These are phyloP conservation scores for Erigeron philadelphicus DNA, from an alignment of 140 eudicot species.

Conservation along the genomic window DNA sequence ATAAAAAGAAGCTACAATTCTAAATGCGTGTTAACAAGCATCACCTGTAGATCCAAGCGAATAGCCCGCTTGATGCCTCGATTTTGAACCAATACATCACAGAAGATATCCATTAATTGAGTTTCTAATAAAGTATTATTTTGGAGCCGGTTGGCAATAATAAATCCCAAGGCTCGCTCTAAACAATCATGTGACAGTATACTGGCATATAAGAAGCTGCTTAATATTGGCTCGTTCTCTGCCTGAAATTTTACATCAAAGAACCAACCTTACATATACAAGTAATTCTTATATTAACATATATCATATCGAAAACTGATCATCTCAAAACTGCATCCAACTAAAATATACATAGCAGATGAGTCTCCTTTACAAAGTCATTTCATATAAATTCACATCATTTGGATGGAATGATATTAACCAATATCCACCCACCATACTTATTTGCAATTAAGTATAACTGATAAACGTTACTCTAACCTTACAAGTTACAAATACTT, in stretches of 20 bases:
- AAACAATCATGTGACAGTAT: constrained; percentile 61
- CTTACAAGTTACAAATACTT: neutral
- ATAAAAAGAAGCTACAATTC: neutral
- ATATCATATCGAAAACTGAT: constrained; percentile 11
- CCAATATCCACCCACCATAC: constrained; percentile 7
- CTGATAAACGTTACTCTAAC: constrained; percentile 11
- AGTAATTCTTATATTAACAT: neutral
- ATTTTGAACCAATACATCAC: constrained; percentile 55
- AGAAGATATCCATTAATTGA: constrained; percentile 60
- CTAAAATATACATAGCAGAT: constrained; percentile 9
- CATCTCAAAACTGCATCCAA: constrained; percentile 3
- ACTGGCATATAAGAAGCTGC: constrained; percentile 69
- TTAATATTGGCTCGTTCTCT: constrained; percentile 68
- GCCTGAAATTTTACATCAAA: constrained; percentile 45
- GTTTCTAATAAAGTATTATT: constrained; percentile 63
- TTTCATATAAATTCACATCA: constrained; percentile 4
- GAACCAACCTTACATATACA: constrained; percentile 21
- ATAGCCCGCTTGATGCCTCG: constrained; percentile 49
- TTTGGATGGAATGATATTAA: constrained; percentile 6
- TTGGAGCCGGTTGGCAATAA: constrained; percentile 64
- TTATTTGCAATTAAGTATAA: neutral
- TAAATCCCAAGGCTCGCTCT: constrained; percentile 57
- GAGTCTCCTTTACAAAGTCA: neutral
- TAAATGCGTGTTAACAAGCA: neutral
- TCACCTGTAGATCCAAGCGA: constrained; percentile 65